phyloP scores from a whole-genome alignment of 768 basidiomycete genomes.

The Plicaturopsis crispa region DNA sequence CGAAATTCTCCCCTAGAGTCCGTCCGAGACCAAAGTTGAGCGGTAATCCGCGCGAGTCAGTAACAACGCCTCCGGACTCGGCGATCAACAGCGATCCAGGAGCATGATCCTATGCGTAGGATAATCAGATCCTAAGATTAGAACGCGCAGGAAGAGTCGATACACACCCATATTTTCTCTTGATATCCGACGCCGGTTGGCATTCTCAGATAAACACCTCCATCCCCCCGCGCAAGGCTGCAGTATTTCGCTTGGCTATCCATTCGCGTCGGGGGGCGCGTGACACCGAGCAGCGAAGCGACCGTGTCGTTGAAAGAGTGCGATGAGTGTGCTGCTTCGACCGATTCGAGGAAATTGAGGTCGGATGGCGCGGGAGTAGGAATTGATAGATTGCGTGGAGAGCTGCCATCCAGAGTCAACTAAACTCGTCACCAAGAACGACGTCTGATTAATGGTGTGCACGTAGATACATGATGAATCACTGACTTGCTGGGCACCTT shows the following conservation, averaged over 20 bases:
- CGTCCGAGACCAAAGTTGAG: slow-evolving; percentile 86
- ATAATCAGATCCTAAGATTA: slow-evolving; percentile 4
- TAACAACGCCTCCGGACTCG: slow-evolving; percentile 87
- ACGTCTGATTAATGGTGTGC: no score
- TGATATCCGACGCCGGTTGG: slow-evolving; percentile 71
- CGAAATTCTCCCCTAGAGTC: slow-evolving; percentile 80
- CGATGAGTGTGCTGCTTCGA: slow-evolving; percentile 89
- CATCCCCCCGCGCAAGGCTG: slow-evolving; percentile 79
- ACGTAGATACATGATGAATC: background rate
- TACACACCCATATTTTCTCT: slow-evolving; percentile 92
- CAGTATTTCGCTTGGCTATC: slow-evolving; percentile 97
- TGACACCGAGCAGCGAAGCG: slow-evolving; percentile 57
- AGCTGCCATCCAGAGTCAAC: slow-evolving; percentile 44
- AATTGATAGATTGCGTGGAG: slow-evolving; percentile 46
- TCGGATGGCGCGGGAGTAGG: slow-evolving; percentile 35
- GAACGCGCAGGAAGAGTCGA: background rate
- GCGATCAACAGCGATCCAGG: slow-evolving; percentile 77
- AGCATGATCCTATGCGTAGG: slow-evolving; percentile 69
- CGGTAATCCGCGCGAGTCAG: slow-evolving; percentile 69
- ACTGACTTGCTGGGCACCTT: slow-evolving; percentile 70
- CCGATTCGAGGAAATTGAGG: slow-evolving; percentile 80
- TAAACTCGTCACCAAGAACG: slow-evolving; percentile 19
- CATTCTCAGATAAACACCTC: slow-evolving; percentile 74
- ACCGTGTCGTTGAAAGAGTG: slow-evolving; percentile 78
- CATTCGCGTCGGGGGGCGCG: slow-evolving; percentile 69